Conservation (phyloP, 345 rosid genomes). For the Hibiscus syriacus region DNA sequence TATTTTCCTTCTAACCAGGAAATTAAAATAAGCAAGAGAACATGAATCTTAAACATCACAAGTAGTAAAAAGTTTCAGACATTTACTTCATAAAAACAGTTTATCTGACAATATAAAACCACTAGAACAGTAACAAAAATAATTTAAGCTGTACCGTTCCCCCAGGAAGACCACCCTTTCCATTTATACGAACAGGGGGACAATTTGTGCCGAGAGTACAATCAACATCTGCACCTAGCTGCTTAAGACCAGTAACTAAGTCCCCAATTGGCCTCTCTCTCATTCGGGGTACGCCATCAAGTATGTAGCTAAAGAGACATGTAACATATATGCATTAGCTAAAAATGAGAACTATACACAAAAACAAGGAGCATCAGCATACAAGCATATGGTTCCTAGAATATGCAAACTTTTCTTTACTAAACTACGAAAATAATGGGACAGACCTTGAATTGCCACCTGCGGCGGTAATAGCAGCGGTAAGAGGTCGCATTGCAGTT, state of each 20-base stretch:
- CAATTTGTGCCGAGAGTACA: conserved; percentile 77
- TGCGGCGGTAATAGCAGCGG: conserved; percentile 89
- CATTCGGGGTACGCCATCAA: conserved; percentile 97
- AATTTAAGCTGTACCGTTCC: conserved; percentile 58
- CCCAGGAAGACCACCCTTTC: conserved; percentile 92
- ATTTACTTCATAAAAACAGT: neutral
- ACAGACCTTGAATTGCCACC: conserved; percentile 86
- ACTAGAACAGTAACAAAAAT: neutral
- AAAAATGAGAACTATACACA: neutral
- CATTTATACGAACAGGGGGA: conserved; percentile 82
- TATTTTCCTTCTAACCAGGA: neutral
- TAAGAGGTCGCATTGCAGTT: conserved; percentile 97
- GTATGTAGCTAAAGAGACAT: conserved; percentile 53
- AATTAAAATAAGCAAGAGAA: neutral
- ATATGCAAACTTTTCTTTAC: neutral
- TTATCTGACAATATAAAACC: neutral
- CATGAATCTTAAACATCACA: neutral
- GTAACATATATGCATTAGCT: neutral
- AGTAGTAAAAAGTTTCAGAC: neutral
- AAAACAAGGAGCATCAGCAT: conserved; percentile 5
- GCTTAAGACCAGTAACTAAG: conserved; percentile 84
- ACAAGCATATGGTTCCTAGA: neutral
- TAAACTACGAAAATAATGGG: neutral
- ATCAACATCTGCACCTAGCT: conserved; percentile 84
- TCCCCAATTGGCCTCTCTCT: conserved; percentile 98